Conservation (phyloP, 1,139 yeast species). For the Blastobotrys aristatus region DNA sequence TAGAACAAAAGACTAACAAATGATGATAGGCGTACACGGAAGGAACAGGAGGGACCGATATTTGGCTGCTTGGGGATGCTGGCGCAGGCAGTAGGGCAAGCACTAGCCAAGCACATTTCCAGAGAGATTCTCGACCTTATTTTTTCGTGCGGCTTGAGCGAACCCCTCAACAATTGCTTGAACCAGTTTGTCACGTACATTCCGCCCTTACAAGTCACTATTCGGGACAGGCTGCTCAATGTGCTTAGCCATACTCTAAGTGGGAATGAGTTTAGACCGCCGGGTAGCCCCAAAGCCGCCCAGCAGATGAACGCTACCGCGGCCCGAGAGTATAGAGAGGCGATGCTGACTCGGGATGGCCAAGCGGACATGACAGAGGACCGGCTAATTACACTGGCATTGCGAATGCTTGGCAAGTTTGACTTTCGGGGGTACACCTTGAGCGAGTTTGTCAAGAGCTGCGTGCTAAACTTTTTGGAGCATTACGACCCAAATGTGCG, state of each 20-base stretch:
- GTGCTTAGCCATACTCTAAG: conserved; percentile 73
- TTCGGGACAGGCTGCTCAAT: conserved; percentile 67
- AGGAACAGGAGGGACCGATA: conserved; percentile 79
- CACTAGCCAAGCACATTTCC: conserved; percentile 82
- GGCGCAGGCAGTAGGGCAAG: conserved; percentile 92
- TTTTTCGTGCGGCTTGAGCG: conserved; percentile 77
- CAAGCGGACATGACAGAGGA: conserved; percentile 41
- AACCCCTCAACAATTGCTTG: conserved; percentile 70
- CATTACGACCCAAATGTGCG: conserved; percentile 77
- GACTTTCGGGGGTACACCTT: conserved; percentile 70
- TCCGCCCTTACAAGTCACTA: conserved; percentile 72
- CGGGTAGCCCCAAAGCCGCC: conserved; percentile 77
- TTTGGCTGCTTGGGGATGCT: conserved; percentile 86
- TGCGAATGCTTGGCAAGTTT: conserved; percentile 69
- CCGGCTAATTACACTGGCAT: conserved; percentile 57
- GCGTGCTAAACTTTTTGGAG: conserved; percentile 75
- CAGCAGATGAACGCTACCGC: conserved; percentile 53
- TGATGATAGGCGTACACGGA: conserved; percentile 44
- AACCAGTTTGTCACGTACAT: conserved; percentile 63
- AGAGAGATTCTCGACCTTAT: conserved; percentile 75
- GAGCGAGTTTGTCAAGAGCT: conserved; percentile 81
- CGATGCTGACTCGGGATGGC: conserved; percentile 62
- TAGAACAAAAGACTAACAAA: background rate
- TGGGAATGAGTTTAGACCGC: conserved; percentile 76
- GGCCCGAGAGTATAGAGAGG: conserved; percentile 74